Base-by-base conservation (phyloP, 2,329 filamentous ascomycete species). In the Penicillium sp. region DNA sequence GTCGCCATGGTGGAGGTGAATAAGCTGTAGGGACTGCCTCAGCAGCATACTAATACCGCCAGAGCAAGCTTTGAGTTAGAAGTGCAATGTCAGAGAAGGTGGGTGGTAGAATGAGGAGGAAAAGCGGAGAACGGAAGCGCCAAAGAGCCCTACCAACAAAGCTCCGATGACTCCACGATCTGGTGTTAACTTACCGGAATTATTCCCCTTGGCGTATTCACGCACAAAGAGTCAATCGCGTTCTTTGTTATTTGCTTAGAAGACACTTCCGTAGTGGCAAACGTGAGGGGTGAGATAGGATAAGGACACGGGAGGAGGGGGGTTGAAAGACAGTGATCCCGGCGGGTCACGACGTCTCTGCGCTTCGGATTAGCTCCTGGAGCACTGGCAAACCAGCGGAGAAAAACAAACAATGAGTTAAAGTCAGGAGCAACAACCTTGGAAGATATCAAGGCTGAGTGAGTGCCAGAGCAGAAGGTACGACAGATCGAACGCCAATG, bases 1-100 rank as follows among this genome's bases (percentile, higher is more conserved):
- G 66, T 66, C 61, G 69, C 66, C 71, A 72, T 72, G 58, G 58
- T 67, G 65, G 61, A 64, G 57, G 42, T 58, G 51, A 61, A 55
- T 51, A 53, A 62, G 63, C 64, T 62, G 63, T 55, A 56, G 68
- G 65, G 42, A 68, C 63, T 62, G 64, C 61, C 60, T 58, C 50
- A 25, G 61, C 62, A 59, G 55, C 54, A 43, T 38, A 58, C 65
- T 67, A 45, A 59, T 39, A 33, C 10, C 33, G 17, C 12, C 44
- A 55, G 38, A 51, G 36, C 21, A 55, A 38, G 23, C 25, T 29
- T 35, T 48, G 33, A 55, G 53, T 57, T 35, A 56, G 49, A 39
- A 33, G 33, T 33, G 42, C 35, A 35, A 53, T 33, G 42, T 63
- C 55, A 52, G 41, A 48, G 35, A 47, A 47, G 53, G 43, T 56